These are phyloP conservation scores for Fusarium fracticaudum DNA, from an alignment of 2,329 filamentous ascomycete genomes.

Conservation along the genomic window DNA sequence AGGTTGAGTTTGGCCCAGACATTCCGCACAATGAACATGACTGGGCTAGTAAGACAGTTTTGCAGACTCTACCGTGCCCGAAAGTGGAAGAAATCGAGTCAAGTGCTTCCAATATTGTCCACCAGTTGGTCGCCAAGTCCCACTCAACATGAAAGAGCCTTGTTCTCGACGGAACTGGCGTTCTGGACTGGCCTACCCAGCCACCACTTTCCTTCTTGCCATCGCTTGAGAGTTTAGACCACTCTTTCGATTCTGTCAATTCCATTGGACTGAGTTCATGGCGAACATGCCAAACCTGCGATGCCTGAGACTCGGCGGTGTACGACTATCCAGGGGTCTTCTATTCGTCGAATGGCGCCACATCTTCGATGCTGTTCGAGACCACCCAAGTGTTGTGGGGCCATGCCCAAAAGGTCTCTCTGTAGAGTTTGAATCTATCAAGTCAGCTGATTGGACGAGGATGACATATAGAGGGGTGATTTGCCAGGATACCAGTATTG, in stretches of 20 bases:
- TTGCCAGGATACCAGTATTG: neutral
- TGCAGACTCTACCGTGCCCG: neutral
- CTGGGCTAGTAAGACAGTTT: neutral
- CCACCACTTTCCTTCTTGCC: fast-evolving
- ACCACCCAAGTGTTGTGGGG: neutral
- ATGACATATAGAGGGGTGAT: neutral
- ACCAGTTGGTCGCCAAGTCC: neutral
- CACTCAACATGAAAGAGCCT: neutral
- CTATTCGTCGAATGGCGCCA: neutral
- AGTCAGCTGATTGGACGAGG: neutral
- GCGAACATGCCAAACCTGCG: neutral
- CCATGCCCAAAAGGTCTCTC: neutral
- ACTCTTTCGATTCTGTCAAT: neutral
- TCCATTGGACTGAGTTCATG: neutral
- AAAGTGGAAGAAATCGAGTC: neutral
- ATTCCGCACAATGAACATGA: neutral
- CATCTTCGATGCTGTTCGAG: neutral
- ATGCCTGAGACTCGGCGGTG: fast-evolving
- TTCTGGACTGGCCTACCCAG: neutral
- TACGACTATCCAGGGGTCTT: neutral
- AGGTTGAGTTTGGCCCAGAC: neutral
- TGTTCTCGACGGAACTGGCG: neutral
- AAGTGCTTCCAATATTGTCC: neutral
- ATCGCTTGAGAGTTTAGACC: neutral
- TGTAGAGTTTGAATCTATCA: neutral